Evolutionary conservation across 2,329 filamentous ascomycete genomes (phyloP), one percentile per base, ranked within the genome.

Genomic region (Neonectria sp.): DNA sequence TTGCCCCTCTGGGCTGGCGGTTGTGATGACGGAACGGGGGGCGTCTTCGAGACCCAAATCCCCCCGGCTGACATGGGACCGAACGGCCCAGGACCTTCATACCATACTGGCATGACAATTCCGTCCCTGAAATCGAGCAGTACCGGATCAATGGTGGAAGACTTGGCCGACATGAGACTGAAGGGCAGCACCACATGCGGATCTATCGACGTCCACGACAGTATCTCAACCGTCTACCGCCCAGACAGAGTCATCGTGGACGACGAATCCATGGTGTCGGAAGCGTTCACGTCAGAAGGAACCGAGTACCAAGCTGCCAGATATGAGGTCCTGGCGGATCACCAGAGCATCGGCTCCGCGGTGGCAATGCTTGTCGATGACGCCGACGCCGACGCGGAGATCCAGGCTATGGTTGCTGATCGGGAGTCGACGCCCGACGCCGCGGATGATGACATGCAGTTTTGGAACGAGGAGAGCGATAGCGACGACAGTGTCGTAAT

Each of bases 1-100:
- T 82, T 93, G 3, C 90, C 91, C 0, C 80, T 92, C 4, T 93
- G 90, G 90, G 90, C 89, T 0, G 90, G 87, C 4, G 91, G 82
- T 1, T 77, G 81, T 49, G 82, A 88, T 65, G 86, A 89, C 68
- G 83, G 83, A 17, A 86, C 84, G 5, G 85, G 86, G 25, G 85
- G 84, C 6, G 85, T 88, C 1, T 86, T 85, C 61, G 82, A 85
- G 68, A 64, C 77, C 0, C 68, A 70, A 3, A 78, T 86, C 13
- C 85, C 85, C 0, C 79, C 79, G 1, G 78, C 85, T 1, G 78
- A 82, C 1, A 79, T 85, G 74, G 85, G 84, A 0, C 83, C 85
- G 2, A 81, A 74, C 29, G 83, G 84, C 0, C 85, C 85, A 1
- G 85, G 85, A 0, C 85, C 85, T 4, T 79, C 76, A 3, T 86